phyloP scores from a whole-genome alignment of 441 rosid species.

The Kokia cookei region DNA sequence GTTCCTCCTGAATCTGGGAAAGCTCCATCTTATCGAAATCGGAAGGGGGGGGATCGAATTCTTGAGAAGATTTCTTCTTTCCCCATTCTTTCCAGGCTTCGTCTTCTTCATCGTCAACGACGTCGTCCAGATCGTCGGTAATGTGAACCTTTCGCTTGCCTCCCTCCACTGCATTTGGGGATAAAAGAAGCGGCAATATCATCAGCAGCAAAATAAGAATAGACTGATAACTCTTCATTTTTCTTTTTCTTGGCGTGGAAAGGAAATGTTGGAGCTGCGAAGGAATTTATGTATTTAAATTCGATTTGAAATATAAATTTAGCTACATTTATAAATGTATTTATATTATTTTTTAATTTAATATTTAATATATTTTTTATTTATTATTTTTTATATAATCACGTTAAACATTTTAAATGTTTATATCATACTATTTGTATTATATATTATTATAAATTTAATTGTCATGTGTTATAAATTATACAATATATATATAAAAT shows the following conservation, averaged over 20 bases:
- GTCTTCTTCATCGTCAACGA: constrained; percentile 86
- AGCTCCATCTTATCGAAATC: constrained; percentile 57
- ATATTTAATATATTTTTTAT: too few relatives aligned
- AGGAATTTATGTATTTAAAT: not conserved
- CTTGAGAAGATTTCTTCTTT: constrained; percentile 24
- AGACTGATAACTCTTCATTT: not conserved
- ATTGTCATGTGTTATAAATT: too few relatives aligned
- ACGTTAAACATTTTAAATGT: too few relatives aligned
- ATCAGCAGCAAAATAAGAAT: constrained; percentile 24
- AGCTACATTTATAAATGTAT: too few relatives aligned
- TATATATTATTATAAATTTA: too few relatives aligned
- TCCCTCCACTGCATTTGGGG: constrained; percentile 28
- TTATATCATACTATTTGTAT: too few relatives aligned
- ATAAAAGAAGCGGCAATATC: constrained; percentile 11
- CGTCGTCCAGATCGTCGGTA: constrained; percentile 77
- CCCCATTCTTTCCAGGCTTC: constrained; percentile 95
- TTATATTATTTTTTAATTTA: too few relatives aligned
- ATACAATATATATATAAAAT: too few relatives aligned
- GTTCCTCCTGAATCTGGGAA: constrained; percentile 57
- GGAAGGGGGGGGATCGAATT: constrained; percentile 55
- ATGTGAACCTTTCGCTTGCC: constrained; percentile 63
- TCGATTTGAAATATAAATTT: too few relatives aligned
- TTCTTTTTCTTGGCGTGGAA: not conserved
- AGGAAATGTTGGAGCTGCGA: not conserved
- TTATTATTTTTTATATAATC: too few relatives aligned